Percentiles rank a stretch among this genome's conserved stretches.
Conservation (phyloP, 139 green algal genomes). For the Chlorella sp. region DNA sequence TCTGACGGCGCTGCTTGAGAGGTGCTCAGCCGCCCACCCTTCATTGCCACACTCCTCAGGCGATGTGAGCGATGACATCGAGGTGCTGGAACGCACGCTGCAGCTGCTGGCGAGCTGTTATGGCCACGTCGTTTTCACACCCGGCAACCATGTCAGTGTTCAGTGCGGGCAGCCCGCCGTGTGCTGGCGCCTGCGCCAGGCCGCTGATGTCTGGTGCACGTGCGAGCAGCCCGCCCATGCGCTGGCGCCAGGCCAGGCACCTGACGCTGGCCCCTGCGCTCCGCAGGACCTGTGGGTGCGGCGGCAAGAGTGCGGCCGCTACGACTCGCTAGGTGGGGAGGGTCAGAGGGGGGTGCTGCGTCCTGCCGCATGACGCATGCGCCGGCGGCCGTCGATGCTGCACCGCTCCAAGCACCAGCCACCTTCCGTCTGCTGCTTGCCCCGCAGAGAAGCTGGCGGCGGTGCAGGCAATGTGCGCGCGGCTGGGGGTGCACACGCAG, state of each 20-base stretch:
- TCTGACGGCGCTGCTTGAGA: too few species aligned
- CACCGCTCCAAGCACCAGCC: background rate
- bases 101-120: constrained; percentile 45
- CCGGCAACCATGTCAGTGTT: constrained; percentile 68
- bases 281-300: constrained; percentile 68
- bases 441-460: constrained; percentile 55
- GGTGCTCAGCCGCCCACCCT: too few species aligned
- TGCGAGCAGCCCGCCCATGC: too few species aligned
- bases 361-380: background rate
- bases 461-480: constrained; percentile 54
- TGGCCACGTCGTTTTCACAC: constrained; percentile 63
- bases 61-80: constrained; percentile 71
- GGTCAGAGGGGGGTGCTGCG: background rate
- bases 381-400: background rate
- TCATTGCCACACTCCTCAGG: too few species aligned
- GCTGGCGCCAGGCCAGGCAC: too few species aligned
- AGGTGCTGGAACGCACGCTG: constrained; percentile 51
- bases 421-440: background rate
- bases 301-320: constrained; percentile 4
- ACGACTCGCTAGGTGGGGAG: constrained; percentile 38
- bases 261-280: background rate
- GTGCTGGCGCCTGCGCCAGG: too few species aligned
- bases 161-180: background rate
- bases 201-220: too few species aligned
- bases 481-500: constrained; percentile 50